Percentiles rank a stretch among this genome's conserved stretches.
These are phyloP conservation scores for Yamadazyma diospyri DNA, from an alignment of 1,139 yeast genomes.

Conservation along the genomic window DNA sequence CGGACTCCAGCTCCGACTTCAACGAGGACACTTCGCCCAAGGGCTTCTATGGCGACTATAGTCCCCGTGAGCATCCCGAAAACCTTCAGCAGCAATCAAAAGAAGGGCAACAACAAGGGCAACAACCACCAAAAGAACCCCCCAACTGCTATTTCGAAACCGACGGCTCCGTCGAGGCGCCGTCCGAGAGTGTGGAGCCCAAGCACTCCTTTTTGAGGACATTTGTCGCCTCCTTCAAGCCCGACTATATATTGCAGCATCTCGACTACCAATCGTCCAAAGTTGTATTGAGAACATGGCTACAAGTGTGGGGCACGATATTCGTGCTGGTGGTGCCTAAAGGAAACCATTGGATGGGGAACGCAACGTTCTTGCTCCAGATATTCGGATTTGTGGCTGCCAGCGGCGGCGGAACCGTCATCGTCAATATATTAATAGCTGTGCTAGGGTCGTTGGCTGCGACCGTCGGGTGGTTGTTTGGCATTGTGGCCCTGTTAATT, in stretches of 20 bases:
- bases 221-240: slow-evolving; percentile 14
- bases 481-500: slow-evolving; percentile 25
- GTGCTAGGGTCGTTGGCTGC: slow-evolving; percentile 17
- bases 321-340: slow-evolving; percentile 24
- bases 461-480: slow-evolving; percentile 23
- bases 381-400: slow-evolving; percentile 26
- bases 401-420: slow-evolving; percentile 28
- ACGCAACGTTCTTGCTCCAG: slow-evolving; percentile 26
- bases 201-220: slow-evolving; percentile 10
- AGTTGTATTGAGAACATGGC: slow-evolving; percentile 24
- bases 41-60: not conserved
- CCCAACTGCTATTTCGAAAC: slow-evolving; percentile 7
- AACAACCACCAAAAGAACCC: no score
- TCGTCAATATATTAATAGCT: slow-evolving; percentile 17
- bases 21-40: no score
- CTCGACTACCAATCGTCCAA: slow-evolving; percentile 24
- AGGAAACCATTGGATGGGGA: slow-evolving; percentile 28
- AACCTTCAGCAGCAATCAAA: no score
- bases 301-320: slow-evolving; percentile 26
- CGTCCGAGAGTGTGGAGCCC: slow-evolving; percentile 6
- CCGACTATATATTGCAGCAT: slow-evolving; percentile 27
- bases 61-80: no score
- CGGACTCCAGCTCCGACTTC: no score
- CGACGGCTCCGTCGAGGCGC: slow-evolving; percentile 2
- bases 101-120: no score